phyloP scores from a whole-genome alignment of 805 yeast species.

The Hanseniaspora vineae region DNA sequence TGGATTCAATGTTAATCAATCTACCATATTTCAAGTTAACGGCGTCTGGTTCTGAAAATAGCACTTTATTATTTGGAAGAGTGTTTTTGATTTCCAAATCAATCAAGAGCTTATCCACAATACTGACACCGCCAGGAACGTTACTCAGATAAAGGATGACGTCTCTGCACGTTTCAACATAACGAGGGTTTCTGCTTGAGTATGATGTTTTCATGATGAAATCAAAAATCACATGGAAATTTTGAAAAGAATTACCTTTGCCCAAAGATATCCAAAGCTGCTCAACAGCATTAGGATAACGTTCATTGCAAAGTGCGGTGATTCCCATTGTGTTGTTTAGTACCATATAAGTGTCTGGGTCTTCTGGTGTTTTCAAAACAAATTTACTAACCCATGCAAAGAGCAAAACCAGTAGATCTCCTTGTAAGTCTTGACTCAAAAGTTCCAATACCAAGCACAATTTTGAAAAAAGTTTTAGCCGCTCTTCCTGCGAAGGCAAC shows the following conservation, averaged over 20 bases:
- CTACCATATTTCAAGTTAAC: conserved; percentile 46
- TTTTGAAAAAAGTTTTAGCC: conserved; percentile 51
- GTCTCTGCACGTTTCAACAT: conserved; percentile 71
- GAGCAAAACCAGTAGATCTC: conserved; percentile 68
- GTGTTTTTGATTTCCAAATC: conserved; percentile 75
- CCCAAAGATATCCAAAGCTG: conserved; percentile 95
- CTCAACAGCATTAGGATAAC: conserved; percentile 76
- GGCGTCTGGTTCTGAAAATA: conserved; percentile 19
- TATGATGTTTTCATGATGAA: conserved; percentile 58
- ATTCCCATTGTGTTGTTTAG: conserved; percentile 72
- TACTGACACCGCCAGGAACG: conserved; percentile 38
- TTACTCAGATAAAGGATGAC: conserved; percentile 59
- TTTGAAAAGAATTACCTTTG: conserved; percentile 49
- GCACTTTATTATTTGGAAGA: conserved; percentile 58
- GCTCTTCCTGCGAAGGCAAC: conserved; percentile 44
- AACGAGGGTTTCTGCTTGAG: conserved; percentile 52
- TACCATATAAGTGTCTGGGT: conserved; percentile 50
- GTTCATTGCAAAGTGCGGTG: conserved; percentile 62
- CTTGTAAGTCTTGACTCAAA: conserved; percentile 45
- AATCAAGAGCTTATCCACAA: conserved; percentile 48
- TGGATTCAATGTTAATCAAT: conserved; percentile 54
- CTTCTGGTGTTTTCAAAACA: conserved; percentile 40
- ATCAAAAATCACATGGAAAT: conserved; percentile 58
- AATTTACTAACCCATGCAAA: conserved; percentile 90
- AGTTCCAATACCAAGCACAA: conserved; percentile 55